These are phyloP conservation scores for Trametes punicea DNA, from an alignment of 768 basidiomycete species.

Conservation along the genomic window DNA sequence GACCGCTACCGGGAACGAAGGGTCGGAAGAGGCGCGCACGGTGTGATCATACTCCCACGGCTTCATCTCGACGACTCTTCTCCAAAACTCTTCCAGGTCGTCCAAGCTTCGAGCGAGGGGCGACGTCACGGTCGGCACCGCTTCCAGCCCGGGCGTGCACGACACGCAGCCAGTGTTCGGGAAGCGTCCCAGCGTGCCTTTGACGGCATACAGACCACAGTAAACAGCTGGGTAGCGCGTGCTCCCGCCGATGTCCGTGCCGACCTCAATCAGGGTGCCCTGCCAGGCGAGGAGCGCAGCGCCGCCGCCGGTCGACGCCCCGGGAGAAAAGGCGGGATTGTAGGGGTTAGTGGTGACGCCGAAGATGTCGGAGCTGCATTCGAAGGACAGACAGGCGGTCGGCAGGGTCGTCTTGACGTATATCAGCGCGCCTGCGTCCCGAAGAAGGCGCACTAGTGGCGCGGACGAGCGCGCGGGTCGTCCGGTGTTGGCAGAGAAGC, in stretches of 20 bases:
- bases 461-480: constrained; percentile 35
- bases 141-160: constrained; percentile 38
- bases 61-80: constrained; percentile 37
- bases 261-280: constrained; percentile 44
- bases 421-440: constrained; percentile 41
- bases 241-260: constrained; percentile 50
- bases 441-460: constrained; percentile 39
- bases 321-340: constrained; percentile 38
- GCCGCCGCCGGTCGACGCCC: constrained; percentile 53
- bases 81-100: constrained; percentile 43
- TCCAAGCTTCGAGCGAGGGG: constrained; percentile 42
- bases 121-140: constrained; percentile 34
- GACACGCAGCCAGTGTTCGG: constrained; percentile 32
- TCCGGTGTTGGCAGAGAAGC: constrained; percentile 38
- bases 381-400: constrained; percentile 39
- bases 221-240: constrained; percentile 46
- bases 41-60: constrained; percentile 44
- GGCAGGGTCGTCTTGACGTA: constrained; percentile 44
- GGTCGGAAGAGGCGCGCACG: constrained; percentile 24
- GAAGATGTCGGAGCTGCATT: constrained; percentile 42
- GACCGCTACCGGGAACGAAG: neutral
- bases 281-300: constrained; percentile 45
- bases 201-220: constrained; percentile 45
- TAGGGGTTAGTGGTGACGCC: constrained; percentile 48
- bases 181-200: constrained; percentile 38